These are phyloP conservation scores for Comarum palustre DNA, from an alignment of 306 rosid species.

Conservation along the genomic window DNA sequence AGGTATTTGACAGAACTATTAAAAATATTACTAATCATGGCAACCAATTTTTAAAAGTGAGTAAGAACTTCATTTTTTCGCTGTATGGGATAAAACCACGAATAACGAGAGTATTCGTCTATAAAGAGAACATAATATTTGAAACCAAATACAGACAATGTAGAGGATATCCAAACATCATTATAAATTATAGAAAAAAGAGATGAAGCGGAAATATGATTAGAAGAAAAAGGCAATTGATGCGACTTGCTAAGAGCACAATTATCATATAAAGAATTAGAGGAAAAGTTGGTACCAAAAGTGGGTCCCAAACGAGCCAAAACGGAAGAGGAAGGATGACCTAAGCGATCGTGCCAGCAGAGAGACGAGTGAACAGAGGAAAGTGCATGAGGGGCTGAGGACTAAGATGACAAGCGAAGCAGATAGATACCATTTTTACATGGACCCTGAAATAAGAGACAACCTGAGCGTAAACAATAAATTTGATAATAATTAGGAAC, in stretches of 20 bases:
- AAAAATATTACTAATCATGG: too few species aligned
- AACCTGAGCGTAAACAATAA: background rate
- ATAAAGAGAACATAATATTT: too few species aligned
- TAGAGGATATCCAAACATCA: too few species aligned
- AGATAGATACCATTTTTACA: background rate
- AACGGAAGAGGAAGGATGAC: background rate
- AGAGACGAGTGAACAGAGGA: background rate
- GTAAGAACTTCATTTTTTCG: too few species aligned
- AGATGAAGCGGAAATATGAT: background rate
- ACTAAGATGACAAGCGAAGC: background rate
- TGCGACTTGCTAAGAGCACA: background rate
- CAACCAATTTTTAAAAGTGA: too few species aligned
- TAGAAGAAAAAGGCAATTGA: background rate
- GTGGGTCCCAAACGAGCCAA: background rate
- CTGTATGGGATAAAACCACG: too few species aligned
- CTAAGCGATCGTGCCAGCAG: background rate
- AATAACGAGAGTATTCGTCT: too few species aligned
- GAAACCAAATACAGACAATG: too few species aligned
- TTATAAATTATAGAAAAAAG: too few species aligned
- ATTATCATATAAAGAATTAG: background rate
- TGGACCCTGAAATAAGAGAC: background rate
- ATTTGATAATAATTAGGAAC: too few species aligned
- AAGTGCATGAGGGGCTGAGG: background rate
- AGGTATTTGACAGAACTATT: too few species aligned
- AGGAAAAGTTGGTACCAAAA: background rate